phyloP scores from a whole-genome alignment of 192 early-diverging fungal genomes.

The Funneliformis geosporum region DNA sequence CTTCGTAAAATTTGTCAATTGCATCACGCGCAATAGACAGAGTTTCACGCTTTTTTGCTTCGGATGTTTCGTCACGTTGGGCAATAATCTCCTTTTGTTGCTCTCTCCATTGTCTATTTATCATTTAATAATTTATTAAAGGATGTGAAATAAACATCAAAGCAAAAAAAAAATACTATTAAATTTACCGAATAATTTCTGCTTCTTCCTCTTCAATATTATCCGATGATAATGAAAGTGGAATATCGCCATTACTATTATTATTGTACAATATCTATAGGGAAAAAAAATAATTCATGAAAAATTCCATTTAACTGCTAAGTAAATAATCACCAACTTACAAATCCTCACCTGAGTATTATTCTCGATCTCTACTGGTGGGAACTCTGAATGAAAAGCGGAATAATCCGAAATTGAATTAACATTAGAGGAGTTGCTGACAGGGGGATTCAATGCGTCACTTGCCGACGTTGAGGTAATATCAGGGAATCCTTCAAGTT shows the following conservation, averaged over 20 bases:
- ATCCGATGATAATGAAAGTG: background rate
- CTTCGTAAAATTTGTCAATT: conserved; percentile 79
- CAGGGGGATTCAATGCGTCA: conserved; percentile 31
- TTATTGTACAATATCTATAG: background rate
- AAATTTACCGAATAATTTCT: conserved; percentile 11
- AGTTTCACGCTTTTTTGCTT: conserved; percentile 56
- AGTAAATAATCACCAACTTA: too few relatives aligned
- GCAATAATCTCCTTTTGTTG: conserved; percentile 58
- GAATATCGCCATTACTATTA: background rate
- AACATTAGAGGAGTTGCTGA: conserved; percentile 31
- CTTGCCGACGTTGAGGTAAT: conserved; percentile 20
- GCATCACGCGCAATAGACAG: conserved; percentile 61
- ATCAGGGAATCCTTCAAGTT: conserved; percentile 24
- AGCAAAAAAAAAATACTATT: background rate
- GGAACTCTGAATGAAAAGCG: conserved; percentile 29
- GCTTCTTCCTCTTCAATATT: background rate
- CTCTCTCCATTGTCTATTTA: conserved; percentile 64
- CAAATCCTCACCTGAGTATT: background rate
- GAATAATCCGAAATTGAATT: conserved; percentile 1
- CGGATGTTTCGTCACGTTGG: conserved; percentile 60
- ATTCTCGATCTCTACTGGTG: conserved; percentile 8
- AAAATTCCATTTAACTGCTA: too few relatives aligned
- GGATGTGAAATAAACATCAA: background rate
- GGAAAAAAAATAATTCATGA: too few relatives aligned
- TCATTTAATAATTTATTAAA: background rate